Base-by-base conservation (phyloP, 371 early-diverging fungal genomes). In the Mucor circinelloides region DNA sequence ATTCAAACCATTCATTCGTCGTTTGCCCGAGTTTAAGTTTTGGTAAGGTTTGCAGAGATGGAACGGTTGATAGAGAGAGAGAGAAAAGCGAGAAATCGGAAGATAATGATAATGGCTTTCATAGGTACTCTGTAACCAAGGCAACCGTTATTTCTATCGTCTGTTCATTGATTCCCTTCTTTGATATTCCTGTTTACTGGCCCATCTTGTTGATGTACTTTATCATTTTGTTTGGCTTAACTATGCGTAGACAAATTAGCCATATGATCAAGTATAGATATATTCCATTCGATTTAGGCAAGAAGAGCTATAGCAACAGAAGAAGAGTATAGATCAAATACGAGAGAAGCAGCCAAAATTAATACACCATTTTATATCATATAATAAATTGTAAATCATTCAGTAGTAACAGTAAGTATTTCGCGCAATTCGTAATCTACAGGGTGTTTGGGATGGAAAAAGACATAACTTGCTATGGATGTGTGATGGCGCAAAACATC, bases 21-120 rank as follows among this genome's bases (percentile, higher is more conserved):
- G 98, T 68, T 85, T 99, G 54, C 99, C 99, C n/a, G 99, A 99
- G 83, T 99, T 99, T 86, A 97, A 97, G 77, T 99, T 97, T 78
- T 99, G 99, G 99, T 91, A 85, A 69, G 21, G 10, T 17, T 30
- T 17, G 7, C 27, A 40, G 38, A 38, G 38, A 38, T 34, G 38
- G 10, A 19, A 15, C 0, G 12, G 6, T 8, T 10, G 31, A 32
- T 15, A 34, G 19, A 3, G 57, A 27, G 15, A 13, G 2, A 25
- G 8, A 60, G 28, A 28, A 13, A 17, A 13, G 40, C 2, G 25
- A 13, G 23, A 21, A 31, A 31, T 46, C 46, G 42, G 23, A 48
- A 28, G 25, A 46, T 46, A 61, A 61, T 31, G 2, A 28, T 31
- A 55, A 2, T 23, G 10, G 58, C 21, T 4, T 23, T 54, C 44